Percentiles rank a stretch among this genome's conserved stretches.
Evolutionary conservation across 768 basidiomycete species (phyloP).

Genomic region (Trametes elegans): DNA sequence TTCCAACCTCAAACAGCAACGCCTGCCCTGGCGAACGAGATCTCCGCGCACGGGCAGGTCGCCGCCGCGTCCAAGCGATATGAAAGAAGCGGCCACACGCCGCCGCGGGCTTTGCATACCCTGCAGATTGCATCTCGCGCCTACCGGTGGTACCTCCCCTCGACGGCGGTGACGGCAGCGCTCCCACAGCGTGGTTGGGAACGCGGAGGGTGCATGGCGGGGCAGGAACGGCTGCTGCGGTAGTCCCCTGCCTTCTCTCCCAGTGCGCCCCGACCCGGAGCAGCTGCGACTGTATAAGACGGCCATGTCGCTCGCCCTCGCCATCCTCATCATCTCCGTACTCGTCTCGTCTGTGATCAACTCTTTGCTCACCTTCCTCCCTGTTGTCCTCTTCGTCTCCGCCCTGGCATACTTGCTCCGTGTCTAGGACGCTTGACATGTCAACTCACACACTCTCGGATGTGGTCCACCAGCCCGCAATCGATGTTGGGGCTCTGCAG

Average conservation of each 20-base stretch:
- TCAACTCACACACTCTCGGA: not conserved
- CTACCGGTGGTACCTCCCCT: too few relatives aligned
- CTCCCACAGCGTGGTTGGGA: not conserved
- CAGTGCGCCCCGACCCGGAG: not conserved
- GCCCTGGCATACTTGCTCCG: not conserved
- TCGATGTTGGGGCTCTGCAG: constrained; percentile 8
- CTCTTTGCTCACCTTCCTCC: constrained; percentile 1
- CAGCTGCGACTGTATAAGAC: not conserved
- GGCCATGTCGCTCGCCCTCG: constrained; percentile 1
- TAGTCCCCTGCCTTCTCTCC: not conserved
- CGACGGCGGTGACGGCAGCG: not conserved
- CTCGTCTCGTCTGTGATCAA: not conserved
- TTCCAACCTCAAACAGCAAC: too few relatives aligned
- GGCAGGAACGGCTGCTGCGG: constrained; percentile 5
- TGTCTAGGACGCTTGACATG: too few relatives aligned
- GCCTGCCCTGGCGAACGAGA: too few relatives aligned
- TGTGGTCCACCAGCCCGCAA: not conserved
- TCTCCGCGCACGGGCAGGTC: too few relatives aligned
- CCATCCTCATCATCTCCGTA: constrained; percentile 7
- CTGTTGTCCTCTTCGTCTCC: not conserved
- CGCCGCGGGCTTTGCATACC: not conserved
- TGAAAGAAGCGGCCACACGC: not conserved
- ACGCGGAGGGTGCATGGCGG: constrained; percentile 3
- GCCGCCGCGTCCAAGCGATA: too few relatives aligned
- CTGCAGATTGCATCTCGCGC: not conserved